Percentiles rank a stretch among this genome's conserved stretches.
Conservation (phyloP, 2,329 filamentous ascomycete genomes). For the Gnomoniopsis sp. region DNA sequence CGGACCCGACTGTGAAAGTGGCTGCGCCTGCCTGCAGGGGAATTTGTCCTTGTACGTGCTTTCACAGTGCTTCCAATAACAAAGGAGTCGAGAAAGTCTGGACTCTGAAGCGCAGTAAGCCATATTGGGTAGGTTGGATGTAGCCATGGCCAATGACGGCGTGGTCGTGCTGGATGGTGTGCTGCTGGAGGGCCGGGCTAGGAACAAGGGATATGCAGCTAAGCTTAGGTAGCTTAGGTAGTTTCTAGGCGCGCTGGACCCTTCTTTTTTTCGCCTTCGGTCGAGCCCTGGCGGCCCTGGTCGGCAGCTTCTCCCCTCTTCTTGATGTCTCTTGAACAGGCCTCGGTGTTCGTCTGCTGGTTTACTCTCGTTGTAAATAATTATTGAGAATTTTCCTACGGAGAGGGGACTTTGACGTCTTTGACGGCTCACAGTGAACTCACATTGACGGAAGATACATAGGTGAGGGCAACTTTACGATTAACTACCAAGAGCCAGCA, state of each 20-base stretch:
- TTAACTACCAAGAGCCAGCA: no score
- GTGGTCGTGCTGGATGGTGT: not conserved
- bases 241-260: constrained; percentile 6
- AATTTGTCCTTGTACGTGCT: not conserved
- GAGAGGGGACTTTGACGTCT: no score
- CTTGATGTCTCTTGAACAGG: not conserved
- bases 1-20: not conserved
- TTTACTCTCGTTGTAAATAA: no score
- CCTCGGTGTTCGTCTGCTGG: no score
- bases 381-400: no score
- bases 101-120: not conserved
- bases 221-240: not conserved
- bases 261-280: constrained; percentile 16
- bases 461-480: no score
- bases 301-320: not conserved
- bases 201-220: not conserved
- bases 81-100: not conserved
- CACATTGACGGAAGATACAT: no score
- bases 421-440: no score
- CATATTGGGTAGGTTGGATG: not conserved
- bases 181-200: not conserved
- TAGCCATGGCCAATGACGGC: not conserved
- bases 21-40: no score
- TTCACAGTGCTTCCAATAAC: not conserved
- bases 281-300: not conserved